Conservation (phyloP, 805 yeast species). For the Hanseniaspora thailandica region DNA sequence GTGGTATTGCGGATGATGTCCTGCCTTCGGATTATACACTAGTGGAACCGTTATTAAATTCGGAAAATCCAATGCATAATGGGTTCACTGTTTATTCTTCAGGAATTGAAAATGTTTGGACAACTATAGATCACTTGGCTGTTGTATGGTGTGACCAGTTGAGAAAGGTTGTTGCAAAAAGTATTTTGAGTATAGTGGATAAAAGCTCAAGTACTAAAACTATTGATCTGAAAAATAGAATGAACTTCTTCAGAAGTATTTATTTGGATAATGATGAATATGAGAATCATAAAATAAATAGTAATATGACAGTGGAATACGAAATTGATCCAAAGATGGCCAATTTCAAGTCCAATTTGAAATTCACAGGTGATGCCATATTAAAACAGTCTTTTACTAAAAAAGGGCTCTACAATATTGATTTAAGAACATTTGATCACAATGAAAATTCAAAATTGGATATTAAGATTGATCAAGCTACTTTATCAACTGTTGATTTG, state of each 20-base stretch:
- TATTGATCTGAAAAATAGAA: slow-evolving; percentile 40
- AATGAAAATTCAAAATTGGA: not conserved
- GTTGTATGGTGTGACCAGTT: slow-evolving; percentile 94
- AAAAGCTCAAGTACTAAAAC: slow-evolving; percentile 38
- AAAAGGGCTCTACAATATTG: not conserved
- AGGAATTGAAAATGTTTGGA: slow-evolving; percentile 85
- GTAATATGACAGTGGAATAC: not conserved
- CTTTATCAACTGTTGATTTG: not conserved
- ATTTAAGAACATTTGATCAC: not conserved
- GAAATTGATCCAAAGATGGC: not conserved
- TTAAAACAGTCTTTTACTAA: not conserved
- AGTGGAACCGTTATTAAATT: slow-evolving; percentile 57
- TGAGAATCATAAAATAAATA: not conserved
- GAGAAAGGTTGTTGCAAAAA: slow-evolving; percentile 47
- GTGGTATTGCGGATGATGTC: slow-evolving; percentile 67
- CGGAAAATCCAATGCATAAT: slow-evolving; percentile 29
- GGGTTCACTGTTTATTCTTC: slow-evolving; percentile 78
- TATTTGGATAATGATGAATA: slow-evolving; percentile 24
- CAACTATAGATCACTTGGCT: slow-evolving; percentile 87
- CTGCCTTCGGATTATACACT: slow-evolving; percentile 86
- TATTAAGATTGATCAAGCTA: not conserved
- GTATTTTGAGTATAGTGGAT: slow-evolving; percentile 52
- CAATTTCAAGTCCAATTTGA: not conserved
- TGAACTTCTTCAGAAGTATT: slow-evolving; percentile 40
- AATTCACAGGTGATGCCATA: not conserved